Evolutionary conservation across 768 basidiomycete genomes (phyloP), one percentile per base, ranked within the genome.

Genomic region (Pleurotus cornucopiae): DNA sequence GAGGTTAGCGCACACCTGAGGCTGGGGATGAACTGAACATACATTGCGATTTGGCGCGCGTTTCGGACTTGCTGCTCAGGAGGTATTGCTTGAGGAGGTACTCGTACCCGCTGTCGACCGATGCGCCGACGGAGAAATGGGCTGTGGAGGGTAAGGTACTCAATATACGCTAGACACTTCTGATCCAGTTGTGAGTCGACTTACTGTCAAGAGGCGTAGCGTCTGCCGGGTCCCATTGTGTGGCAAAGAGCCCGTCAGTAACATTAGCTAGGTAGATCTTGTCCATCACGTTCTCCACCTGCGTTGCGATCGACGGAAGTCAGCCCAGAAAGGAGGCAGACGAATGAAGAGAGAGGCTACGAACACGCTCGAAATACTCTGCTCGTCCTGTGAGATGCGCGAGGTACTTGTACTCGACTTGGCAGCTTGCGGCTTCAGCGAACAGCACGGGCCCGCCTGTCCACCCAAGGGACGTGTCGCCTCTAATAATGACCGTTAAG

Each of bases 391-490:
- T 89, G 21, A 85, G 62, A 59, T 86, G 80, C 1, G 86, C 84
- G 1, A 90, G 75, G 63, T 88, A 90, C 66, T 88, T 87, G 71
- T 83, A 85, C 66, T 91, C 89, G n/a, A 90, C 67, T 67, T 89
- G 86, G 59, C 85, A 81, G 39, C 79, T 82, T 6, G 72, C 64
- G 2, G 69, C 67, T 60, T 77, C 77, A 9, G 77, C 70, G 26
- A 73, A 75, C 4, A 74, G 55, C 3, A 67, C 62, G 1, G 40
- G 62, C 51, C 11, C 54, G 58, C 56, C 64, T 26, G 54, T 75
- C 70, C 64, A 72, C 58, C 64, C 75, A 58, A 39, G 62, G 48
- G 25, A 67, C 58, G 60, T 71, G 45, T 72, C 51, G 21, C 70
- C 71, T 20, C 73, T 75, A 40, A 55, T 6, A 6, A 5, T 6